Base-by-base conservation (phyloP, 2,329 filamentous ascomycete species). In the Alternaria solani region DNA sequence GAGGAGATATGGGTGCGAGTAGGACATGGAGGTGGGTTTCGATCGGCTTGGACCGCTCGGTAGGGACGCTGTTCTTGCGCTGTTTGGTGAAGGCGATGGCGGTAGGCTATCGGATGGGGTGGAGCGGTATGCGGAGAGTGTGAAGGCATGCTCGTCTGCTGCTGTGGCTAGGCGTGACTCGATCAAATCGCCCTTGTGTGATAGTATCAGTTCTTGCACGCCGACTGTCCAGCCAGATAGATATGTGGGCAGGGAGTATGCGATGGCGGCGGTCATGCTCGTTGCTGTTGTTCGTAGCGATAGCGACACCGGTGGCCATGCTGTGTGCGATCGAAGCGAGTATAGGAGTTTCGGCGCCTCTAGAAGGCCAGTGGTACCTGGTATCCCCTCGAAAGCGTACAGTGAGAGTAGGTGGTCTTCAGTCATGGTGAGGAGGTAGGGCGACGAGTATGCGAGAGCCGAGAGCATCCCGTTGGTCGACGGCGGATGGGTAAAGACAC, bases 161-260 rank as follows among this genome's bases (percentile, higher is more conserved):
- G 84, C 83, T 2, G 82, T 83, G 16, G 84, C 79, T 4, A 86
- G 68, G 7, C 84, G 81, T 3, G 84, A 86, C 36, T 80, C 78
- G 1, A 83, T 68, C 0, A 86, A 75, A 14, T 78, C 79, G 7
- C 86, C 85, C 47, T 79, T 75, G 51, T 76, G 76, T 34, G 78
- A 79, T n/a, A 96, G 84, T 59, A 90, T 88, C 43, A 97, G 82
- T 76, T 97, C 94, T 76, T 98, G 94, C n/a, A 98, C 87, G 2
- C 93, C 94, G 16, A 97, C 86, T 7, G 91, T 93, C 92, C 94
- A 97, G 28, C 93, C 93, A 43, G 88, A 88, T 3, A 89, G 83
- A 68, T 89, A 87, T 2, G 91, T 91, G 16, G 90, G 89, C 65
- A 96, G 88, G 0, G 92, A 91, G 75, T 96, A 97, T 1, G 92